These are phyloP conservation scores for Drechmeria coniospora DNA, from an alignment of 2,329 filamentous ascomycete genomes.

Conservation along the genomic window DNA sequence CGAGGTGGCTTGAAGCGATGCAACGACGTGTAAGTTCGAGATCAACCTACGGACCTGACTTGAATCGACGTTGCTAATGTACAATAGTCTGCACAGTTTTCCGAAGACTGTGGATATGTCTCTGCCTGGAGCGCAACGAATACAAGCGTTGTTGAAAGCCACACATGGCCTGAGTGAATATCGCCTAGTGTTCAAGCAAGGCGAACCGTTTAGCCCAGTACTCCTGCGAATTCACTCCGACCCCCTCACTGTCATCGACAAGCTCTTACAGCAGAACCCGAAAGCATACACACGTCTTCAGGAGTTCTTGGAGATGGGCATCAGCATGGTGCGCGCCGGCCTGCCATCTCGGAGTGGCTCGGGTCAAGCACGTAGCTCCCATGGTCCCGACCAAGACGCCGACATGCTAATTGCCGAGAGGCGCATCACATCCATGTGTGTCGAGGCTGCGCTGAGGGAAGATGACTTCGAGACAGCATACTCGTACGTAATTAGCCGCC, in stretches of 20 bases:
- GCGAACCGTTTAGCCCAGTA: constrained; percentile 65
- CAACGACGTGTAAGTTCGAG: constrained; percentile 47
- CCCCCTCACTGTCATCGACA: constrained; percentile 56
- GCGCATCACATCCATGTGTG: constrained; percentile 64
- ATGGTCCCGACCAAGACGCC: constrained; percentile 11
- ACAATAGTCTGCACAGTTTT: constrained; percentile 45
- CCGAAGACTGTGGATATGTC: constrained; percentile 39
- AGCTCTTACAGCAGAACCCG: constrained; percentile 60
- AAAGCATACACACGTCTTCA: constrained; percentile 61
- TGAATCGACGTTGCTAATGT: not conserved
- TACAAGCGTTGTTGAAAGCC: constrained; percentile 51
- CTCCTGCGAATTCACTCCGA: constrained; percentile 63
- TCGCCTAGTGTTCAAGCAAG: constrained; percentile 62
- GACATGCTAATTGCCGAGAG: constrained; percentile 35
- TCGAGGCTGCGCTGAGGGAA: constrained; percentile 59
- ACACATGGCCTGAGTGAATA: constrained; percentile 66
- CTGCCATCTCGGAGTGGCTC: constrained; percentile 15
- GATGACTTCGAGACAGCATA: constrained; percentile 79
- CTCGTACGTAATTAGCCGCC: constrained; percentile 61
- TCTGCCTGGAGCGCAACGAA: constrained; percentile 32
- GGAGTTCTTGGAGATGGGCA: constrained; percentile 54
- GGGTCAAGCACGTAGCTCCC: not conserved
- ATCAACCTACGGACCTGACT: not conserved
- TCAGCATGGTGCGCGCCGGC: constrained; percentile 48
- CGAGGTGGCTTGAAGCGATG: constrained; percentile 66